Evolutionary conservation across 2,329 filamentous ascomycete genomes (phyloP), one percentile per base, ranked within the genome.

Genomic region (Corniculantispora saksenae): DNA sequence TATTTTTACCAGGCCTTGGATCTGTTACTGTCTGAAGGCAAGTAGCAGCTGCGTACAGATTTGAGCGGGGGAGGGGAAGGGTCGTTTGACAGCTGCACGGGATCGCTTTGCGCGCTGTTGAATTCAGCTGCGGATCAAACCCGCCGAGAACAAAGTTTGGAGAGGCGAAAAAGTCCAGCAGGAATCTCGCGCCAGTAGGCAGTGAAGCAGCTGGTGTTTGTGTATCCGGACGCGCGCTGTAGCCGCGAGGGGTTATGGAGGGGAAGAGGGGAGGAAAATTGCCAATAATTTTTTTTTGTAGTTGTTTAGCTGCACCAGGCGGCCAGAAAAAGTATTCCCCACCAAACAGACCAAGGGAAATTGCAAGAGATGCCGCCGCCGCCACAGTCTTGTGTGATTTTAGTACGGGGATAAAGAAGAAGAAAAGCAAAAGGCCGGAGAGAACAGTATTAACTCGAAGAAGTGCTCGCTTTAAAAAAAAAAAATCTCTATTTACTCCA

Each of bases 201-300:
- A 56, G 61, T 63, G 40, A 17, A 40, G 61, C 17, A 25, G 27
- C 40, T 55, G n/a, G 38, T 56, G 43, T 55, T 63, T 56, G 29
- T 25, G 55, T 53, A 59, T 64, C 48, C 23, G n/a, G 62, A 60
- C 62, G 62, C 62, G 62, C 61, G 54, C 45, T 51, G 51, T 53
- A 45, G 55, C 62, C 62, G 62, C 62, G 62, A 64, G 62, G 62
- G 62, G 62, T 60, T 64, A 59, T 60, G 55, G 62, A 64, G 62
- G 62, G 62, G 62, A 60, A 60, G 40, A 60, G 47, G 55, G 55
- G 62, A 64, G 62, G 55, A 64, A 63, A 64, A 47, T 54, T 64
- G 48, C 10, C 55, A 60, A 60, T 58, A 64, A 45, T 64, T 64
- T 64, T 64, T 64, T 64, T 58, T 64, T 59, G 48, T 59, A 32